Evolutionary conservation across 2,329 filamentous ascomycete species (phyloP), one percentile per base, ranked within the genome.

Genomic region (Talaromyces atroroseus): DNA sequence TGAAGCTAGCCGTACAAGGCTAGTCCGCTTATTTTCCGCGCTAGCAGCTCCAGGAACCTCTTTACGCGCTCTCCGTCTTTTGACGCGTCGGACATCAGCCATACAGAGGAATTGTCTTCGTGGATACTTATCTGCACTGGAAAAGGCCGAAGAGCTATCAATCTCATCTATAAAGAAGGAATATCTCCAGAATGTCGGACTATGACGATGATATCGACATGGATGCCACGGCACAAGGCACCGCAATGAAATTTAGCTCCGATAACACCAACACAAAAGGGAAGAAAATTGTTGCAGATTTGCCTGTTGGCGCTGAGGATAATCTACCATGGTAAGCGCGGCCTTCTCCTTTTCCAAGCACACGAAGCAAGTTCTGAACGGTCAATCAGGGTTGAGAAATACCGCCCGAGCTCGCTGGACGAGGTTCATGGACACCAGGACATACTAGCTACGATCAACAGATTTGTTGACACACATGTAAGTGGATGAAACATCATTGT

Each of bases 391-490:
- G 91, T 99, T 8, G 94, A 99, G 71, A 99, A 99, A 69, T 99
- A 97, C 75, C 85, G 94, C 53, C 94, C 94, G 18, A 86, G 86
- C 60, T 90, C 89, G 1, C 83, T 99, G 47, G 84, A 87, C 64
- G 94, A 99, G 73, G 94, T 99, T 57, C 95, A 91, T 2, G 94
- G 94, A 20, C 94, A 99, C 73, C 89, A 96, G 69, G 94, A 99
- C 74, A 97, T 99, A 68, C 85, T 99, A 61, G 86, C 92, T 4
- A 99, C 94, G 2, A 95, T 99, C 77, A 96, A 96, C 80, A 94
- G 92, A 71, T 99, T 99, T 67, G 84, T 99, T 69, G 92, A 97
- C 69, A 83, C 89, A 57, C 97, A 99, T 75, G 82, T 85, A 73
- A 29, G 73, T 23, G 16, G 14, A 38, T 45, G n/a, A 24, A 44